phyloP scores from a whole-genome alignment of 2,329 filamentous ascomycete genomes.

The Dactylellina sp. region DNA sequence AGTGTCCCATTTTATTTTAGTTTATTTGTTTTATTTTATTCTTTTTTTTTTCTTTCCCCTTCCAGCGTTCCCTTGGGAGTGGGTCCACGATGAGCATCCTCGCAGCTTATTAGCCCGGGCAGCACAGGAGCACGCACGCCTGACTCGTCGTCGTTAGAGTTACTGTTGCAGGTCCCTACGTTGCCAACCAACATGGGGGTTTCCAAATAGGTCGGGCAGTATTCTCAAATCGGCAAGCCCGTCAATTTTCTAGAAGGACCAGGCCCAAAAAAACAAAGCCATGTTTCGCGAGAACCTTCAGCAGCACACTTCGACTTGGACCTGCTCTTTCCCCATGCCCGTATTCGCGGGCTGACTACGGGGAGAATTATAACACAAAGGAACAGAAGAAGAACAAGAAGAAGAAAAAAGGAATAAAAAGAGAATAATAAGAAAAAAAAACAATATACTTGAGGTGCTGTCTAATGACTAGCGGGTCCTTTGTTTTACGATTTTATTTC shows the following conservation, averaged over 20 bases:
- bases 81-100: slow-evolving; percentile 22
- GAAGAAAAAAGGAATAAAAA: not conserved
- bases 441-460: slow-evolving; percentile 26
- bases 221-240: slow-evolving; percentile 55
- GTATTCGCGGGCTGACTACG: slow-evolving; percentile 35
- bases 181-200: slow-evolving; percentile 31
- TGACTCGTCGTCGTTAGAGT: slow-evolving; percentile 49
- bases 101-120: slow-evolving; percentile 30
- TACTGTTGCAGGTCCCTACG: slow-evolving; percentile 39
- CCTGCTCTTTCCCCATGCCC: slow-evolving; percentile 55
- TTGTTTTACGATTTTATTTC: slow-evolving; percentile 11
- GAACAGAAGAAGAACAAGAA: slow-evolving; percentile 35
- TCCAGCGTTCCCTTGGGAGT: slow-evolving; percentile 13
- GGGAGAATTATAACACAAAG: slow-evolving; percentile 48
- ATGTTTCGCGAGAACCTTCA: slow-evolving; percentile 54
- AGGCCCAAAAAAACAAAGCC: slow-evolving; percentile 46
- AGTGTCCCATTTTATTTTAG: slow-evolving; percentile 7
- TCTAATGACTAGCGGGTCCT: slow-evolving; percentile 35
- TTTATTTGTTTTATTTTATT: slow-evolving; percentile 8
- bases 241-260: slow-evolving; percentile 51
- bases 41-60: slow-evolving; percentile 4
- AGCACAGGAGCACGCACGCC: slow-evolving; percentile 30
- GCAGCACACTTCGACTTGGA: not conserved
- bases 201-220: slow-evolving; percentile 49
- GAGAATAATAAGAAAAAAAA: slow-evolving; percentile 5